phyloP scores from a whole-genome alignment of 768 basidiomycete species.

The Amanita pallidorosea region DNA sequence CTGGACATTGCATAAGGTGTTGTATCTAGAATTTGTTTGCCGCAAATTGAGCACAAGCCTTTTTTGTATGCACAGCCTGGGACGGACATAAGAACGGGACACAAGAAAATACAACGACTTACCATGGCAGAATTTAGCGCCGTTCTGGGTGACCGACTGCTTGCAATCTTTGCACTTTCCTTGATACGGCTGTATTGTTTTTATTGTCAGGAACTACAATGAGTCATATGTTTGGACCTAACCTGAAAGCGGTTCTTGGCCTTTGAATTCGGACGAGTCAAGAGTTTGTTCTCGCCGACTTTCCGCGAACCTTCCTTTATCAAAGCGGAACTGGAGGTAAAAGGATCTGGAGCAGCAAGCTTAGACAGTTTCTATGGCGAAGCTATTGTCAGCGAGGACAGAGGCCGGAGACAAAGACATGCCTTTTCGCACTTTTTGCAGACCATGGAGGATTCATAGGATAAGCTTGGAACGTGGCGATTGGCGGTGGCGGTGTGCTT shows the following conservation, averaged over 20 bases:
- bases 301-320: slow-evolving; percentile 76
- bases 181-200: slow-evolving; percentile 59
- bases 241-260: slow-evolving; percentile 75
- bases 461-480: slow-evolving; percentile 6
- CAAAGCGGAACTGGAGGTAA: slow-evolving; percentile 57
- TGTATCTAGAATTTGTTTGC: slow-evolving; percentile 79
- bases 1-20: slow-evolving; percentile 77
- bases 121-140: slow-evolving; percentile 87
- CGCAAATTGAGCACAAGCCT: slow-evolving; percentile 80
- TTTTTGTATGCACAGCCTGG: slow-evolving; percentile 83
- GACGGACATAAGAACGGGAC: slow-evolving; percentile 6
- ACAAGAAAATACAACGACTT: slow-evolving; percentile 13
- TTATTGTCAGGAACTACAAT: slow-evolving; percentile 13
- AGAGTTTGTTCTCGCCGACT: slow-evolving; percentile 79
- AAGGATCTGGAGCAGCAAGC: slow-evolving; percentile 84
- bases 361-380: slow-evolving; percentile 75
- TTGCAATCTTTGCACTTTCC: slow-evolving; percentile 85
- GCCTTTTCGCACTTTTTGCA: slow-evolving; percentile 82
- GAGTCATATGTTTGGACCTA: slow-evolving; percentile 17
- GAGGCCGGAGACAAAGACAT: slow-evolving; percentile 16
- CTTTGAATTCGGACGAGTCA: slow-evolving; percentile 48
- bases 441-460: slow-evolving; percentile 46
- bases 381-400: slow-evolving; percentile 11
- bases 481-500: slow-evolving; percentile 2
- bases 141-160: slow-evolving; percentile 74